Evolutionary conservation across 768 basidiomycete species (phyloP), one percentile per base, ranked within the genome.

Genomic region (Psilocybe cubensis): DNA sequence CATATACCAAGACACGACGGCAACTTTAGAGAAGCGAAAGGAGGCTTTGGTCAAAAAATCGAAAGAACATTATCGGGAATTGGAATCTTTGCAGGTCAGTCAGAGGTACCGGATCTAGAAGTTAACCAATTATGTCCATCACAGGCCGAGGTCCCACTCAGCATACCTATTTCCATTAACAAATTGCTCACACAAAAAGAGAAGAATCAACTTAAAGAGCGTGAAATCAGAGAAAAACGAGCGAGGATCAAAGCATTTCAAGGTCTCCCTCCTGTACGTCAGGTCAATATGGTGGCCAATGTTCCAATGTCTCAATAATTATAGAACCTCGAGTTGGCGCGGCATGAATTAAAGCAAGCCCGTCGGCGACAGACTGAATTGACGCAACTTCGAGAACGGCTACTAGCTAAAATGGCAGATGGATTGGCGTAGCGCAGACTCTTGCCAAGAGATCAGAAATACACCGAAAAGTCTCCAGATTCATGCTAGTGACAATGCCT

Each of bases 321-420:
- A 41, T 21, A 83, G 82, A 81, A 82, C 50, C 60, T 83, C 5
- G 77, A 81, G 5, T 65, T 82, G 2, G 81, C 82, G 0, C 66
- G 75, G 11, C 70, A 76, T 24, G 76, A 81, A 52, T 66, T 84
- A 6, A 65, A 70, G 28, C 64, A 66, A 5, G 78, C 79, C 9
- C 72, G 74, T 28, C 68, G 76, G 28, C 74, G 76, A 55, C 78
- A 82, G 45, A 78, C 73, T 66, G 72, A 79, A 54, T 68, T 84
- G 20, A 72, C 81, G 21, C 78, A 79, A 42, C 69, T 79, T 3
- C 71, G 81, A 9, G 81, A 84, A 60, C 63, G 77, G n/a, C 66
- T 84, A 17, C 65, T 83, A 0, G 71, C 71, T 0, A 72, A 69
- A 51, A 83, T 83, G 79, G 79, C 75, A 7, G 73, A 74, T n/a